Evolutionary conservation across 148 eudicot genomes (phyloP).

Genomic region (Spergularia marina): DNA sequence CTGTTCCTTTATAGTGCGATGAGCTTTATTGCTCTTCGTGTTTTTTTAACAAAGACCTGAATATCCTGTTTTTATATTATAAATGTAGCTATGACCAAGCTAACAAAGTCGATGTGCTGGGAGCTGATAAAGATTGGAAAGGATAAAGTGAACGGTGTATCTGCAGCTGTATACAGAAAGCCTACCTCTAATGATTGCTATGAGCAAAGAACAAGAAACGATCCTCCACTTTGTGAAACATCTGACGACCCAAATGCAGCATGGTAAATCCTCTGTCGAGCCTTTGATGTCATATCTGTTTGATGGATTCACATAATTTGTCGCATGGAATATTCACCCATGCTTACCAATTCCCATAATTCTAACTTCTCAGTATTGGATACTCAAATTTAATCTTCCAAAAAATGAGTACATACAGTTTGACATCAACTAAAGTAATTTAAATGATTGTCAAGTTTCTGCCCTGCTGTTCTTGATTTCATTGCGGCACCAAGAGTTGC

Average conservation of each 20-base stretch:
- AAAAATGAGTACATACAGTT: background rate
- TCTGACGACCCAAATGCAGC: constrained; percentile 56
- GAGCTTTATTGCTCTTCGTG: background rate
- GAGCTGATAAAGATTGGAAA: constrained; percentile 44
- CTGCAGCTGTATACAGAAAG: constrained; percentile 61
- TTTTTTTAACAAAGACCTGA: background rate
- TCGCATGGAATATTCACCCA: background rate
- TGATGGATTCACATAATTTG: background rate
- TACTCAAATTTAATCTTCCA: background rate
- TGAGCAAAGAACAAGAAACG: constrained; percentile 40
- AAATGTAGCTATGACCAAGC: constrained; percentile 48
- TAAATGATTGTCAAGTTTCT: background rate
- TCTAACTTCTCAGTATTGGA: background rate
- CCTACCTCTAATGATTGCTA: constrained; percentile 73
- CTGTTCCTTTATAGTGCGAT: background rate
- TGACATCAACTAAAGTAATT: too few species aligned
- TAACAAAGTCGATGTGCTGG: constrained; percentile 72
- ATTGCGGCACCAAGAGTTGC: background rate
- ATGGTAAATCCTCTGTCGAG: constrained; percentile 37
- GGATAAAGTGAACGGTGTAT: constrained; percentile 51
- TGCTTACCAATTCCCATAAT: background rate
- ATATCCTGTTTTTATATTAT: background rate
- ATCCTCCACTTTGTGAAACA: constrained; percentile 47
- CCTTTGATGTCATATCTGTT: constrained; percentile 3
- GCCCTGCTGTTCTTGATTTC: background rate